These are phyloP conservation scores for Peronospora farinosa DNA, from an alignment of 352 stramenopile species.

Conservation along the genomic window DNA sequence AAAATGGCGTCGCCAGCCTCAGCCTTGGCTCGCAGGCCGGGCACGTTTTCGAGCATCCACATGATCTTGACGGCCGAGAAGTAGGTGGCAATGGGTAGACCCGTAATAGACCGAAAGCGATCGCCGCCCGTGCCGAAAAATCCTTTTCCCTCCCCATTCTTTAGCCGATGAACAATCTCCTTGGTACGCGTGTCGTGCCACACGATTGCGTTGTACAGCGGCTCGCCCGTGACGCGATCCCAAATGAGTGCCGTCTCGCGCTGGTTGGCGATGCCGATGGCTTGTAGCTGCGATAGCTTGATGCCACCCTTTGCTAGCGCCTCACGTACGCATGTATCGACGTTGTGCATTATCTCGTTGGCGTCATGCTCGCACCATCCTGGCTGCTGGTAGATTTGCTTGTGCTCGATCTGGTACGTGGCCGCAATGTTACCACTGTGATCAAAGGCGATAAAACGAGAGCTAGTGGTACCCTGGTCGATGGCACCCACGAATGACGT, in stretches of 20 bases:
- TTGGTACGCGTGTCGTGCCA: constrained; percentile 96
- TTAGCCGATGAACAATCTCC: constrained; percentile 82
- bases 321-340: constrained; percentile 66
- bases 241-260: constrained; percentile 97
- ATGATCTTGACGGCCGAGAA: constrained; percentile 97
- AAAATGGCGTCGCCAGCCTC: constrained; percentile 88
- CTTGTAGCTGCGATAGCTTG: constrained; percentile 63
- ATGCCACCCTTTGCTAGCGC: constrained; percentile 71
- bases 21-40: constrained; percentile 80
- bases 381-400: constrained; percentile 93
- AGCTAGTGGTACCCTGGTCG: constrained; percentile 96
- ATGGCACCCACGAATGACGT: constrained; percentile 84
- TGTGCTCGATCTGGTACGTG: constrained; percentile 93
- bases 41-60: constrained; percentile 95
- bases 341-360: constrained; percentile 91
- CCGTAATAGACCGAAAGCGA: constrained; percentile 82
- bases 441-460: constrained; percentile 95
- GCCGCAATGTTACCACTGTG: constrained; percentile 83
- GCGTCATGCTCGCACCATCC: constrained; percentile 98
- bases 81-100: constrained; percentile 95
- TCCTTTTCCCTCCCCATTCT: constrained; percentile 52
- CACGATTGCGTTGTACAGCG: constrained; percentile 98
- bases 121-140: constrained; percentile 49
- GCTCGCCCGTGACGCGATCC: constrained; percentile 92
- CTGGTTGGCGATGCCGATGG: constrained; percentile 99